A percentile compares a stretch with the other conserved stretches of the same genome.
phyloP scores from a whole-genome alignment of 2,329 filamentous ascomycete species.

The Claviceps cyperi region DNA sequence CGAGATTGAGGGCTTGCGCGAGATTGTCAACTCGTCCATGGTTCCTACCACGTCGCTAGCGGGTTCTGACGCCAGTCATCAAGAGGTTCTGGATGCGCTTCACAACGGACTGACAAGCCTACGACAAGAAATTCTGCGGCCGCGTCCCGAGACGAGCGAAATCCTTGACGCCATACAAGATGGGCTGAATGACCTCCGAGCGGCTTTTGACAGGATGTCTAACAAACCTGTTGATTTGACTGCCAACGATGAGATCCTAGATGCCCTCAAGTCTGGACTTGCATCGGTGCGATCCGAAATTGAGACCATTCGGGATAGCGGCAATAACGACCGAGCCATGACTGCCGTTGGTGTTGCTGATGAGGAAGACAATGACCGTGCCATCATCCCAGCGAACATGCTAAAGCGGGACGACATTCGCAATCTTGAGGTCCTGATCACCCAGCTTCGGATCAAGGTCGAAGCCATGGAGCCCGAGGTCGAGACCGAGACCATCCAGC shows the following conservation, averaged over 20 bases:
- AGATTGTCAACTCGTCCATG: conserved; percentile 57
- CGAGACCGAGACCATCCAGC: conserved; percentile 23
- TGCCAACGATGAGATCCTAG: conserved; percentile 77
- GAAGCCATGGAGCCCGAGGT: conserved; percentile 35
- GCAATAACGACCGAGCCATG: conserved; percentile 34
- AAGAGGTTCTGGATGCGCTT: conserved; percentile 58
- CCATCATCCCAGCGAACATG: conserved; percentile 29
- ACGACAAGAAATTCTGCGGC: conserved; percentile 57
- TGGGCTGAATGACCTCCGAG: conserved; percentile 62
- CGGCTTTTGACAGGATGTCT: conserved; percentile 60
- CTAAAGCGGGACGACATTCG: conserved; percentile 63
- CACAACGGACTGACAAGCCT: conserved; percentile 61
- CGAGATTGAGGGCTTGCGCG: conserved; percentile 70
- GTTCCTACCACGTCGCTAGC: conserved; percentile 40
- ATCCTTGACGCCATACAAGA: conserved; percentile 83
- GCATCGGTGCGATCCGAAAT: conserved; percentile 65
- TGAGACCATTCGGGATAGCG: conserved; percentile 53
- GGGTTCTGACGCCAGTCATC: conserved; percentile 24
- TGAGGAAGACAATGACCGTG: conserved; percentile 11
- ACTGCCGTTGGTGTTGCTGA: conserved; percentile 33
- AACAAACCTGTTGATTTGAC: conserved; percentile 73
- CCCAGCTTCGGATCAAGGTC: conserved; percentile 70
- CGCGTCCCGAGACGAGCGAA: conserved; percentile 62
- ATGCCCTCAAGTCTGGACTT: conserved; percentile 73
- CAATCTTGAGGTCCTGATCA: conserved; percentile 70